A percentile compares a stretch with the other conserved stretches of the same genome.
These are phyloP conservation scores for Epicoccum nigrum DNA, from an alignment of 2,329 filamentous ascomycete genomes.

Conservation along the genomic window DNA sequence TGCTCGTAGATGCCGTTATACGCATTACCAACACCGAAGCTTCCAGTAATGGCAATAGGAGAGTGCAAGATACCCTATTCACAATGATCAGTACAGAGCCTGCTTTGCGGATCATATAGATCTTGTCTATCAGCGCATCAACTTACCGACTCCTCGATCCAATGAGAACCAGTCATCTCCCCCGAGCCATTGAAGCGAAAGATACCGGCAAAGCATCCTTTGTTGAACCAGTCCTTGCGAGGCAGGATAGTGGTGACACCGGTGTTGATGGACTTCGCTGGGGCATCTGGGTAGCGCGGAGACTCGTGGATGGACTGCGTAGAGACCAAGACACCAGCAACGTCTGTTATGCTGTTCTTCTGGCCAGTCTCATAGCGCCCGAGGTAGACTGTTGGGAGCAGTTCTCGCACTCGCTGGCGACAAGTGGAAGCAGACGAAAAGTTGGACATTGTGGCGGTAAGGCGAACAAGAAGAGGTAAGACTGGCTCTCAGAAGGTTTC, in stretches of 20 bases:
- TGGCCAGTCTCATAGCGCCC: conserved; percentile 48
- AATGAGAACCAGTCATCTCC: conserved; percentile 66
- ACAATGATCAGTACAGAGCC: not conserved
- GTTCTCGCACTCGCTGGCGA: conserved; percentile 47
- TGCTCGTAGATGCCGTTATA: conserved; percentile 66
- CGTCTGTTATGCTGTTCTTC: conserved; percentile 53
- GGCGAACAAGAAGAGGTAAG: no score
- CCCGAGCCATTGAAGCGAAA: conserved; percentile 70
- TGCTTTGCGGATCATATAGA: not conserved
- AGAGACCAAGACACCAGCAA: conserved; percentile 52
- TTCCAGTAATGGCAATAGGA: conserved; percentile 66
- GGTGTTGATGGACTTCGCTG: conserved; percentile 46
- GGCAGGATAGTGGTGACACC: conserved; percentile 55
- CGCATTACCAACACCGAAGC: conserved; percentile 62
- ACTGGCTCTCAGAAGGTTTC: no score
- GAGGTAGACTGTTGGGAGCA: conserved; percentile 47
- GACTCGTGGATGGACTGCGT: conserved; percentile 49
- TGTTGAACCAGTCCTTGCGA: conserved; percentile 49
- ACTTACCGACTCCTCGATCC: conserved; percentile 62
- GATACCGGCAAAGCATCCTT: conserved; percentile 51
- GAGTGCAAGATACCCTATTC: conserved; percentile 59
- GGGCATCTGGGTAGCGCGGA: conserved; percentile 33
- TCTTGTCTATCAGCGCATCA: not conserved
- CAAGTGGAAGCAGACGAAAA: conserved; percentile 10
- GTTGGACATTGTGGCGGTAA: no score